These are phyloP conservation scores for Avena sativa DNA, from an alignment of 176 grass and related monocot species.

Conservation along the genomic window DNA sequence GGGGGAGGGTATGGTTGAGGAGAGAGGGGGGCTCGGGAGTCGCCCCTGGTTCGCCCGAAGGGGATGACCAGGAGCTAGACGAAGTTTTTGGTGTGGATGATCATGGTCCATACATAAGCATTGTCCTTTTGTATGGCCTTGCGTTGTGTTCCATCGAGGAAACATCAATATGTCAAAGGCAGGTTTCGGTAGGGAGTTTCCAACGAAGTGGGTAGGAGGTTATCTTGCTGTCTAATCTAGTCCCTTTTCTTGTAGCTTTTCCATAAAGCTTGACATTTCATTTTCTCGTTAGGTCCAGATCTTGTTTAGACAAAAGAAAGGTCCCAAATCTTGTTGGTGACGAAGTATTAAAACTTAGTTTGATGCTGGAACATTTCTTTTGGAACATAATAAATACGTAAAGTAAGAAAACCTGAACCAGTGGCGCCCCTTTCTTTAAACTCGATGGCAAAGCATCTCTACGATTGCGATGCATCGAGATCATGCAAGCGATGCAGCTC, in stretches of 20 bases:
- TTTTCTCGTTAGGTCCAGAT: slow-evolving; percentile 49
- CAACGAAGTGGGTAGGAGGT: neutral
- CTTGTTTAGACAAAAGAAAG: slow-evolving; percentile 4
- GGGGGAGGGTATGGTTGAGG: too few relatives aligned
- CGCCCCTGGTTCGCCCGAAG: too few relatives aligned
- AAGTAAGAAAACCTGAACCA: neutral
- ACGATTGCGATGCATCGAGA: neutral
- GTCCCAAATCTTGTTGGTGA: neutral
- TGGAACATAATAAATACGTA: neutral
- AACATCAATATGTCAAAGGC: slow-evolving; percentile 28
- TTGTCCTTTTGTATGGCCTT: slow-evolving; percentile 1
- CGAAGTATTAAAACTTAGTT: neutral
- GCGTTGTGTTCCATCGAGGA: neutral
- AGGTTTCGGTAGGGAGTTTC: slow-evolving; percentile 27
- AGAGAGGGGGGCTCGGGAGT: too few relatives aligned
- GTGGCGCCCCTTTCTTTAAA: neutral
- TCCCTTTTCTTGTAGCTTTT: neutral
- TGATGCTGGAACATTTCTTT: slow-evolving; percentile 4
- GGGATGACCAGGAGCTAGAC: too few relatives aligned
- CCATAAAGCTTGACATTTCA: slow-evolving; percentile 18
- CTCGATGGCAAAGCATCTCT: neutral
- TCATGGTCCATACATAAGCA: neutral
- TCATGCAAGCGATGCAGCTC: slow-evolving; percentile 5
- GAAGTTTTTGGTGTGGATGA: too few relatives aligned
- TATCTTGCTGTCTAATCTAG: slow-evolving; percentile 41